Conservation (phyloP, 352 stramenopile genomes). For the Pythium apleroticum region DNA sequence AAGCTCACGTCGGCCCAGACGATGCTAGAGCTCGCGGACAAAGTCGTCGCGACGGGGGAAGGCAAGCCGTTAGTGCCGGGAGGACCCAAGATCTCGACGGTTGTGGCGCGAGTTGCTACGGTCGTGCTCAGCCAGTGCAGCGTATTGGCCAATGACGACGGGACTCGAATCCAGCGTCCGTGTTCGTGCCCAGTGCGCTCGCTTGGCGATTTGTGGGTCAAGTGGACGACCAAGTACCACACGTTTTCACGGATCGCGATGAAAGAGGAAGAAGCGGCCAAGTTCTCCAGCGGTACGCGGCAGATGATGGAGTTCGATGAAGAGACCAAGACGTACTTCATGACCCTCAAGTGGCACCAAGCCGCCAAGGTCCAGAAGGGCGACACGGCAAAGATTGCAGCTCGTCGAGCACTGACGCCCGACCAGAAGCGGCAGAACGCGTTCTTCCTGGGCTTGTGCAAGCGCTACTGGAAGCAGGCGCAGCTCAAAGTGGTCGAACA, state of each 20-base stretch:
- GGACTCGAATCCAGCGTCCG: constrained; percentile 63
- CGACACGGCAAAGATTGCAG: constrained; percentile 83
- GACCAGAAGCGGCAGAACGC: constrained; percentile 83
- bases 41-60: constrained; percentile 52
- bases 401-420: constrained; percentile 49
- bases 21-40: constrained; percentile 48
- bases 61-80: constrained; percentile 39
- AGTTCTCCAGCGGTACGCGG: constrained; percentile 73
- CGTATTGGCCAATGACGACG: constrained; percentile 55
- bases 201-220: constrained; percentile 80
- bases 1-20: constrained; percentile 31
- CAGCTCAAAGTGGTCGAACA: constrained; percentile 74
- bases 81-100: constrained; percentile 50
- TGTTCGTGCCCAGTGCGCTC: constrained; percentile 72
- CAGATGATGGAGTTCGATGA: constrained; percentile 85
- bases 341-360: constrained; percentile 86
- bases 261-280: constrained; percentile 47
- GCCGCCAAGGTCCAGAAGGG: constrained; percentile 81
- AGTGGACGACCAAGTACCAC: constrained; percentile 76
- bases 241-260: constrained; percentile 72
- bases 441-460: constrained; percentile 72
- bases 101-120: constrained; percentile 59
- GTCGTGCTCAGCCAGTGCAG: constrained; percentile 71
- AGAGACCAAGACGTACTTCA: constrained; percentile 50
- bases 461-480: constrained; percentile 70